Evolutionary conservation across 768 basidiomycete genomes (phyloP), one percentile per base, ranked within the genome.

Genomic region (Russula ochroleuca): DNA sequence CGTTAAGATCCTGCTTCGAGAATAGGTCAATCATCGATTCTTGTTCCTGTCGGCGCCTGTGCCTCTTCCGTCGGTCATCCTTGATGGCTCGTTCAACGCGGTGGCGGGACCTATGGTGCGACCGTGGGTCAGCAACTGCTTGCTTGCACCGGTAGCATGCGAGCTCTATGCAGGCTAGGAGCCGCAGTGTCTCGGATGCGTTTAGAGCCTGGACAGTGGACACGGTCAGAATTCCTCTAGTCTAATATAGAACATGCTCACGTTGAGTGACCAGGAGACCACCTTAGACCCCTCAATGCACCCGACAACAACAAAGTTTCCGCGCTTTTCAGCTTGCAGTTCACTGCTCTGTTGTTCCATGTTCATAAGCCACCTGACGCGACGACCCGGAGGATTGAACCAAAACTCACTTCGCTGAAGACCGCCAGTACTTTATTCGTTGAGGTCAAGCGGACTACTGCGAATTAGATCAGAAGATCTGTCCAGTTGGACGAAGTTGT

Each of bases 191-290:
- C 71, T 93, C 90, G 9, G 90, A 84, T 70, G 88, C 87, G 70
- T 90, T 93, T 66, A 90, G 73, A 2, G 91, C 90, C 90, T 93
- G 66, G 2, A 45, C 28, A 56, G 54, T 11, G 60, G 43, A 48
- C 21, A 15, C 28, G 45, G 65, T 50, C 68, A 48, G 37, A 53
- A 48, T 45, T 33, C 21, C 28, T 40, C 41, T 50, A 54, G 31
- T 48, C 49, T 43, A 17, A 51, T 40, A 40, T 48, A 15, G 5
- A n/a, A 28, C 41, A 48, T 6, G 72, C 85, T 61, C 69, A 90
- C 90, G 70, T 92, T 92, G 63, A 92, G 72, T 35, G 91, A 92
- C 90, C 90, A 93, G 15, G 91, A 92, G 37, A 92, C 78, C 45
- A 93, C 90, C 47, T 81, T 83, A 45, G 79, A 72, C 23, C 84